Evolutionary conservation across 306 rosid genomes (phyloP).

Genomic region (Cucurbita maxima): DNA sequence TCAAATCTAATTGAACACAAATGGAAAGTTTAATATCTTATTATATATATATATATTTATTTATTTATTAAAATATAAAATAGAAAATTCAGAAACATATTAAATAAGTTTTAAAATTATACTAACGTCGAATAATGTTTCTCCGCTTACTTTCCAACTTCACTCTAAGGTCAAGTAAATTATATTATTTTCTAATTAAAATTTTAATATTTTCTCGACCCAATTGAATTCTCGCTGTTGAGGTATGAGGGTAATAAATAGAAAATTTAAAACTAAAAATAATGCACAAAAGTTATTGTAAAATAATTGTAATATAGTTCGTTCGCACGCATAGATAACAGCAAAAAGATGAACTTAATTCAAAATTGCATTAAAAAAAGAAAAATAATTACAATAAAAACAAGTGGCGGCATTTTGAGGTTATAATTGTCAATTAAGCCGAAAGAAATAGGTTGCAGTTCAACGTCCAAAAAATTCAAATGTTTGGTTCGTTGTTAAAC

Average conservation of each 20-base stretch:
- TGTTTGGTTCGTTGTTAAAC: neutral
- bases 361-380: neutral
- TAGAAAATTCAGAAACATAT: too few species aligned
- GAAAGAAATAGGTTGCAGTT: neutral
- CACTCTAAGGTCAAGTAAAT: neutral
- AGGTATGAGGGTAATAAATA: neutral
- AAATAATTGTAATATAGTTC: neutral
- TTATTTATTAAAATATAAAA: too few species aligned
- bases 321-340: neutral
- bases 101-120: too few species aligned
- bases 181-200: neutral
- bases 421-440: neutral
- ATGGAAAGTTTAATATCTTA: too few species aligned
- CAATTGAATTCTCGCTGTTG: neutral
- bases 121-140: too few species aligned
- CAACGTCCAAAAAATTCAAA: conserved; percentile 6
- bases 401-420: neutral
- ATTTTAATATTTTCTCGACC: neutral
- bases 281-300: neutral
- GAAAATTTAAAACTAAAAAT: neutral
- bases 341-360: neutral
- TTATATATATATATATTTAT: too few species aligned
- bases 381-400: neutral
- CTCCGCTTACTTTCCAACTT: neutral
- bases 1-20: too few species aligned